Evolutionary conservation across 495 filamentous ascomycete species (phyloP), one percentile per base, ranked within the genome.

Genomic region (Penicillium robsamsonii): DNA sequence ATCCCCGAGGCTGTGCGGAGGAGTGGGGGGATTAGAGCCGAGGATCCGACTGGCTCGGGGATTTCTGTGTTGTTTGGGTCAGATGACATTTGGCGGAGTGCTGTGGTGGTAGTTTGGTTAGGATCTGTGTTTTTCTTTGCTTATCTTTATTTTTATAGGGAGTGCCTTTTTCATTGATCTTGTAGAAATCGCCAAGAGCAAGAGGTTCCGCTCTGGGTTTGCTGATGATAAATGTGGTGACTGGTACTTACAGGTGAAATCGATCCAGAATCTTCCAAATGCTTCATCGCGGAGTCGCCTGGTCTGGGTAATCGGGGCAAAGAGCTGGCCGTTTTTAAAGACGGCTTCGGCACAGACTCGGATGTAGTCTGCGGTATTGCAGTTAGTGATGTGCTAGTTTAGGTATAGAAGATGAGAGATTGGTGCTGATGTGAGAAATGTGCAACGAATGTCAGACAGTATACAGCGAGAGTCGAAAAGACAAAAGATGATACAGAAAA

Each of bases 191-290:
- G 13, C 35, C 12, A 3, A 40, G 5, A 25, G 18, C 8, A 17
- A 44, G 8, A 27, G 17, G 13, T 3, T 40, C n/a, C 3, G 8
- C 40, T 25, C 27, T 33, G 4, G 27, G 47, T 43, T 33, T 18
- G 12, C 12, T 25, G n/a, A 13, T 38, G 17, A 12, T 37, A 20
- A 49, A 44, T 8, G 11, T 43, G 40, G 25, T 27, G 31, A 27
- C 18, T 27, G 27, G 27, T 15, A 65, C 65, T 59, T 53, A 75
- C 71, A 53, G 47, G 57, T 70, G 41, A 78, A 75, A 4, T 67
- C 66, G 35, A 76, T 51, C 75, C 75, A 78, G 63, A 78, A 78
- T 27, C 63, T 64, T 13, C 70, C 68, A 56, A 78, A 78, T 8
- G 75, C 71, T 59, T 77, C 73, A 41, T 76, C 73, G 17, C 74